Conservation (phyloP, 2,329 filamentous ascomycete species). For the Colletotrichum musicola region DNA sequence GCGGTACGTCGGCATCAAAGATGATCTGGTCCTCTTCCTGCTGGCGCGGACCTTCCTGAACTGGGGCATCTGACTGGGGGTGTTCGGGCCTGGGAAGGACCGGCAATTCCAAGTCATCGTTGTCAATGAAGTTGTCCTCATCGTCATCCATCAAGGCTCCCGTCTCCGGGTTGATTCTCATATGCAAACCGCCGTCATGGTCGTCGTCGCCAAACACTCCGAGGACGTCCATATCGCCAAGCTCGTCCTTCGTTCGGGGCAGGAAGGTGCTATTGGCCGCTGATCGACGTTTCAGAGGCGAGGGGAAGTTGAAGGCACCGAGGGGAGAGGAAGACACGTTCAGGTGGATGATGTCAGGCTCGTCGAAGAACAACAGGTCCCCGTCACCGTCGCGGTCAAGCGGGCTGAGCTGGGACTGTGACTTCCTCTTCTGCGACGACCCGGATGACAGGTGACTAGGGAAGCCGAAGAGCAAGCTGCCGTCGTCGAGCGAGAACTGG, state of each 20-base stretch:
- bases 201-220: conserved; percentile 41
- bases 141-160: conserved; percentile 60
- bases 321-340: conserved; percentile 46
- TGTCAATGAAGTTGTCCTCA: too few species aligned
- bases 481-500: conserved; percentile 62
- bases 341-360: conserved; percentile 43
- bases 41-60: conserved; percentile 27
- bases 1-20: neutral
- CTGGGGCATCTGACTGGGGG: conserved; percentile 31
- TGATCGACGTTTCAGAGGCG: conserved; percentile 48
- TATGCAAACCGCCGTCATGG: conserved; percentile 54
- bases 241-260: conserved; percentile 44
- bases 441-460: conserved; percentile 52
- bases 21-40: neutral
- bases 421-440: conserved; percentile 43
- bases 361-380: neutral
- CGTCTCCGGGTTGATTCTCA: conserved; percentile 63
- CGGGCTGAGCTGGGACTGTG: conserved; percentile 60
- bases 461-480: conserved; percentile 46
- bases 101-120: conserved; percentile 58
- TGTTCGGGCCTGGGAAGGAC: conserved; percentile 46
- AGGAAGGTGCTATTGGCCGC: conserved; percentile 39
- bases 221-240: conserved; percentile 49
- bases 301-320: conserved; percentile 49
- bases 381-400: conserved; percentile 30